Percentiles rank a stretch among this genome's conserved stretches.
Evolutionary conservation across 768 basidiomycete species (phyloP).

Genomic region (Mrakia blollopis): DNA sequence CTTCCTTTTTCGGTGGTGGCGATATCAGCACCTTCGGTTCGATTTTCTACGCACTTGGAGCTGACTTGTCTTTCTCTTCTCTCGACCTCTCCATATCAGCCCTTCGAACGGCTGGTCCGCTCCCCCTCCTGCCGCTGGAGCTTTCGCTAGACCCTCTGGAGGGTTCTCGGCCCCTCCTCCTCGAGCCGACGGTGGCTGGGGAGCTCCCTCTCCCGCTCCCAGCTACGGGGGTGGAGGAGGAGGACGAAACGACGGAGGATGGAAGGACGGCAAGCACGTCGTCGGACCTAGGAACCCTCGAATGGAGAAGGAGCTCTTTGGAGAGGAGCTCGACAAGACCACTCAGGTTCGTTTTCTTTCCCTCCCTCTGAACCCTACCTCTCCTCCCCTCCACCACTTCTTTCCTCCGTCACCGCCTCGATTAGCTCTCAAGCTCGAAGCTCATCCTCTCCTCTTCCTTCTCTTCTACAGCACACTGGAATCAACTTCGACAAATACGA

Average conservation of each 20-base stretch:
- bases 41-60: neutral
- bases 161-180: slow-evolving; percentile 24
- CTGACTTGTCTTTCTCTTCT: neutral
- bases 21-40: neutral
- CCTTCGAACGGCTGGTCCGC: slow-evolving; percentile 27
- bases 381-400: neutral
- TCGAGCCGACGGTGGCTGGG: slow-evolving; percentile 27
- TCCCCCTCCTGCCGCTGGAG: slow-evolving; percentile 27
- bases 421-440: neutral
- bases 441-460: slow-evolving; percentile 38
- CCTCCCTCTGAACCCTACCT: neutral
- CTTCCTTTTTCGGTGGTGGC: neutral
- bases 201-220: slow-evolving; percentile 30
- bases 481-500: slow-evolving; percentile 99
- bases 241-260: slow-evolving; percentile 51
- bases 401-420: neutral
- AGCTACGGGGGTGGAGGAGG: slow-evolving; percentile 40
- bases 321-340: slow-evolving; percentile 65
- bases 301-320: slow-evolving; percentile 93
- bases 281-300: slow-evolving; percentile 77
- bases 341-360: slow-evolving; percentile 39
- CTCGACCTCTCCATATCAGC: neutral
- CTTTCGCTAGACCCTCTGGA: neutral
- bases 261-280: slow-evolving; percentile 85
- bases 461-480: slow-evolving; percentile 64